phyloP scores from a whole-genome alignment of 768 basidiomycete genomes.

The Lactifluus pinguis region DNA sequence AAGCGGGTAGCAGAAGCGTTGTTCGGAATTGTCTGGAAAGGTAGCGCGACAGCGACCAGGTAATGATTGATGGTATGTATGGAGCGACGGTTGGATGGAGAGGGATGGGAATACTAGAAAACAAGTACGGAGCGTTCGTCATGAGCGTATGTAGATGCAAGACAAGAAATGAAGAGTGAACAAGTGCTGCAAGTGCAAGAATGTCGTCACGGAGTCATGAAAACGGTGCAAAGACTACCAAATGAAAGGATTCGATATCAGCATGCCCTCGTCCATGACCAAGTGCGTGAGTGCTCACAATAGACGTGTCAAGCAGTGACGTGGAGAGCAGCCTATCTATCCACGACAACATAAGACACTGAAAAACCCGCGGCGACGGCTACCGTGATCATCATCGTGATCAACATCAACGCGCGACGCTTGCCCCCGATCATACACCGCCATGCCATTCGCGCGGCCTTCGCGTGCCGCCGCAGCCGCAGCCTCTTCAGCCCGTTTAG shows the following conservation, averaged over 20 bases:
- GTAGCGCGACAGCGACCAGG: not conserved
- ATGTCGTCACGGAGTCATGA: slow-evolving; percentile 7
- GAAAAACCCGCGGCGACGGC: slow-evolving; percentile 53
- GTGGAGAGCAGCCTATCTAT: slow-evolving; percentile 24
- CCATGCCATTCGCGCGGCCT: slow-evolving; percentile 43
- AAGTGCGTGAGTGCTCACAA: not conserved
- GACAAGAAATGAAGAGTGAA: not conserved
- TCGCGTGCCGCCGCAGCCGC: slow-evolving; percentile 29
- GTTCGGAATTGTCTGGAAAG: not conserved
- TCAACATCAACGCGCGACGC: slow-evolving; percentile 50
- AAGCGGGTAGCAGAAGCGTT: not conserved
- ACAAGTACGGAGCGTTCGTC: not conserved
- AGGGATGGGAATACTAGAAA: slow-evolving; percentile 1
- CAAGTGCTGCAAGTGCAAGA: not conserved
- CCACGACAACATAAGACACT: slow-evolving; percentile 61
- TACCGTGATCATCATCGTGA: slow-evolving; percentile 50
- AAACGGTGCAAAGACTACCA: slow-evolving; percentile 7
- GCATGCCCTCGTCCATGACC: not conserved
- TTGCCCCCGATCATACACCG: slow-evolving; percentile 57
- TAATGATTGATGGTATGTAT: slow-evolving; percentile 1
- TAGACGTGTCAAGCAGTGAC: not conserved
- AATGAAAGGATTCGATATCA: not conserved
- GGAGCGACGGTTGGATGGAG: not conserved
- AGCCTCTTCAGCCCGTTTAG: slow-evolving; percentile 43
- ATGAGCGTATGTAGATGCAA: slow-evolving; percentile 7